Base-by-base conservation (phyloP, 129 eudicot genomes). In the Artemisia tridentata region DNA sequence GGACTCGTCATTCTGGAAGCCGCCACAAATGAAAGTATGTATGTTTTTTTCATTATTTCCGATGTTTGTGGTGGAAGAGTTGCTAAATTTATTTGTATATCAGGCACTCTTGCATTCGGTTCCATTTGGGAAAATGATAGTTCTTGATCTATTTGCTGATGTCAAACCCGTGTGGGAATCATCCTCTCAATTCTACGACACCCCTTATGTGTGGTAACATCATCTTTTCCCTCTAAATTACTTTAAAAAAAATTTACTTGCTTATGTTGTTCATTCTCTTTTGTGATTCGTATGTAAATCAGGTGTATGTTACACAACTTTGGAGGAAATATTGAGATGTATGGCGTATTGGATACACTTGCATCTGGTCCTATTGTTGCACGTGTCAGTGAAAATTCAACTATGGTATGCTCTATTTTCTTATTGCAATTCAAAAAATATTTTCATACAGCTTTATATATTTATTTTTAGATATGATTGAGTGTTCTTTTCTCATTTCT, bases 241-340 rank as follows among this genome's bases (percentile, higher is more conserved):
- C 70, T 27, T 45, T 18, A 21, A 56, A 56, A 52, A 49, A 21
- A 27, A 52, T 55, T 20, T 13, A 7, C 63, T 54, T 17, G 64
- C 20, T 11, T 7, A 14, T 50, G 7, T 3, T 62, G 25, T 7
- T 45, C 68, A 64, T 49, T 48, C 0, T 38, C 16, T 71, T 52
- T 56, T 21, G 11, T 57, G 14, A 83, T 8, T 8, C 38, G 2
- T 63, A 5, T 3, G 71, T 69, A n/a, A 62, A 78, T 79, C 81
- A 93, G 99, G 99, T 93, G 99, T 80, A 93, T 93, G 99, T 78
- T 93, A 74, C 99, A 93, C 76, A 93, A 93, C 82, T 93, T 93
- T 75, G 99, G 99, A 41, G 98, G 92, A 47, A 93, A 93, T 47
- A 89, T 93, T 67, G 98, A 93, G 84, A 93, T 90, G 98, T 93